Percentiles rank a stretch among this genome's conserved stretches.
Evolutionary conservation across 2,329 filamentous ascomycete genomes (phyloP).

Genomic region (Pseudocercospora ulei): DNA sequence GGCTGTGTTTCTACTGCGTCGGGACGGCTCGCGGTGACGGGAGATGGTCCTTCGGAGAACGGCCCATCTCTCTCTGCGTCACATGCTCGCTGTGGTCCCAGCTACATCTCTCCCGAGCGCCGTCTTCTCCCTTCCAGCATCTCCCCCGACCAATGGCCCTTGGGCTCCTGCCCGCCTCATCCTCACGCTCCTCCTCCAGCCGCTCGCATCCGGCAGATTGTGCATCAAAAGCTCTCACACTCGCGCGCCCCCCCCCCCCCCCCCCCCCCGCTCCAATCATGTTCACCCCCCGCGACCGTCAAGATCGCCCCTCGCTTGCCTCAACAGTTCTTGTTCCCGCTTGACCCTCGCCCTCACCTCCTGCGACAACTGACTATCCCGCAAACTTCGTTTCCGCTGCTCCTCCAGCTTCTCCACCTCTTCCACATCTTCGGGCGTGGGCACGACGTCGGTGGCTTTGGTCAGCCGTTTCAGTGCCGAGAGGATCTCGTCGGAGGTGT

Average conservation of each 20-base stretch:
- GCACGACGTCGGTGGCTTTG: slow-evolving; percentile 48
- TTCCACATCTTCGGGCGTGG: slow-evolving; percentile 51
- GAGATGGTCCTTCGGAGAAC: no score
- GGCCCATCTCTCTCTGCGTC: no score
- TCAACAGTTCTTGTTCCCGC: slow-evolving; percentile 52
- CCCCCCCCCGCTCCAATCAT: not conserved
- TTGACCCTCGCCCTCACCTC: slow-evolving; percentile 50
- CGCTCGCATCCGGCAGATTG: no score
- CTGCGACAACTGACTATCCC: slow-evolving; percentile 48
- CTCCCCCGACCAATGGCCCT: no score
- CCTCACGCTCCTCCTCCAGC: no score
- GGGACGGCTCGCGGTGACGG: no score
- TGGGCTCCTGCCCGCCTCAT: no score
- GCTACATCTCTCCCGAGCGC: no score
- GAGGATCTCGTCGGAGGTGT: slow-evolving; percentile 54
- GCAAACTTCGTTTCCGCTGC: slow-evolving; percentile 43
- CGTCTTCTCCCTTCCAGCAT: no score
- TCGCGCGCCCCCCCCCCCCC: not conserved
- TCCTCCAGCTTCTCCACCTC: slow-evolving; percentile 52
- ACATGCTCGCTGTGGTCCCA: no score
- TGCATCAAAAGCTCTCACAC: not conserved
- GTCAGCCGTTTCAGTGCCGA: slow-evolving; percentile 54
- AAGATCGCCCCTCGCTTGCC: slow-evolving; percentile 45
- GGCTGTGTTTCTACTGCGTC: no score
- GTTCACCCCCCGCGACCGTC: slow-evolving; percentile 18